Evolutionary conservation across 306 rosid genomes (phyloP).

Genomic region (Medicago arabica): DNA sequence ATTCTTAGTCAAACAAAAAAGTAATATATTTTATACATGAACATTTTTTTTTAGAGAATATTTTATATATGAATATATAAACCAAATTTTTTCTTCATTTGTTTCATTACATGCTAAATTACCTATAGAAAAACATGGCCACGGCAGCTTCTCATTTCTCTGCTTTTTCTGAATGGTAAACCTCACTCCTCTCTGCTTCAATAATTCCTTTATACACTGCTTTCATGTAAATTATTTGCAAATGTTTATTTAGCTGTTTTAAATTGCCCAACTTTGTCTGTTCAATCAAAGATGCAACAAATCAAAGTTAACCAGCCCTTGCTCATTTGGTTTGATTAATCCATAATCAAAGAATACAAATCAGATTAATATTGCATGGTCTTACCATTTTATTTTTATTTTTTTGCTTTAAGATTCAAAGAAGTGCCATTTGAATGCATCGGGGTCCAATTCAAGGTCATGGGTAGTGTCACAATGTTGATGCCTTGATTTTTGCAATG

Average conservation of each 20-base stretch:
- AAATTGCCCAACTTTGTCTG: not conserved
- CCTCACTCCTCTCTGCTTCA: conserved; percentile 24
- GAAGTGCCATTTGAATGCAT: conserved; percentile 17
- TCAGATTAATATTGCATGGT: conserved; percentile 6
- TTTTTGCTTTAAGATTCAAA: conserved; percentile 1
- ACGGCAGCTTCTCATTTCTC: conserved; percentile 36
- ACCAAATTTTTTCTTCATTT: not conserved
- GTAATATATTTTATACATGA: too few species aligned
- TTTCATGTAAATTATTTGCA: conserved; percentile 12
- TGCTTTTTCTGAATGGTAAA: conserved; percentile 52
- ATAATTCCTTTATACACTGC: not conserved
- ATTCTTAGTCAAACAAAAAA: not conserved
- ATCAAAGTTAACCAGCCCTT: conserved; percentile 10
- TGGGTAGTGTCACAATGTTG: not conserved
- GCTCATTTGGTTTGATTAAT: not conserved
- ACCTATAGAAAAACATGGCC: conserved; percentile 35
- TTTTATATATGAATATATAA: too few species aligned
- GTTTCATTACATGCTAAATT: not conserved
- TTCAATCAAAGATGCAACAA: conserved; percentile 16
- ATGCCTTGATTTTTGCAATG: too few species aligned
- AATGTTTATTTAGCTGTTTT: not conserved
- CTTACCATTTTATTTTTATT: not conserved
- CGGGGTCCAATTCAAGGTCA: conserved; percentile 27
- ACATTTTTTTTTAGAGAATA: too few species aligned
- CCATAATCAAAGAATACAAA: not conserved